phyloP scores from a whole-genome alignment of 441 rosid genomes.

The Adansonia madagascariensis region DNA sequence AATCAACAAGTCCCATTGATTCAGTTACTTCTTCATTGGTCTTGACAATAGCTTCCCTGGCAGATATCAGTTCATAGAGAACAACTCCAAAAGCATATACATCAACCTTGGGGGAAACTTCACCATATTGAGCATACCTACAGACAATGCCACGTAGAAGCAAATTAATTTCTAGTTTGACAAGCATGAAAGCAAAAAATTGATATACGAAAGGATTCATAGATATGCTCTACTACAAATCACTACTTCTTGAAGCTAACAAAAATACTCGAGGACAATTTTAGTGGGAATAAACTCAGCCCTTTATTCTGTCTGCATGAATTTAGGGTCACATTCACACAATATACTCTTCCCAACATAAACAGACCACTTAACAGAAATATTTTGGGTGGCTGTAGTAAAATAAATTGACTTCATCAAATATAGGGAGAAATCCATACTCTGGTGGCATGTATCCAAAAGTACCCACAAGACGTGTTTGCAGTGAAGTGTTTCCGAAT shows the following conservation, averaged over 20 bases:
- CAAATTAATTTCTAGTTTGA: not conserved
- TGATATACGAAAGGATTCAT: not conserved
- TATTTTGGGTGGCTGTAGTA: too few species aligned
- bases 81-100: slow-evolving; percentile 96
- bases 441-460: slow-evolving; percentile 99
- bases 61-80: slow-evolving; percentile 89
- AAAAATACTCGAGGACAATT: too few species aligned
- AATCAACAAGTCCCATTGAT: slow-evolving; percentile 79
- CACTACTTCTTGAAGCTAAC: too few species aligned
- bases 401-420: not conserved
- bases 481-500: slow-evolving; percentile 70
- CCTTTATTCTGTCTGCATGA: too few species aligned
- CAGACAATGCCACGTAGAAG: not conserved
- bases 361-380: too few species aligned
- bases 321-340: too few species aligned
- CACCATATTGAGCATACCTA: slow-evolving; percentile 90
- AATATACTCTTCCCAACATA: too few species aligned
- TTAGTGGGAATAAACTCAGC: too few species aligned
- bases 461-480: slow-evolving; percentile 85
- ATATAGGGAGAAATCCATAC: slow-evolving; percentile 44
- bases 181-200: not conserved
- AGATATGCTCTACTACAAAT: too few species aligned
- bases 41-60: slow-evolving; percentile 80
- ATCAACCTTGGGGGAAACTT: slow-evolving; percentile 87
- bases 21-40: slow-evolving; percentile 50